Conservation (phyloP, 2,329 filamentous ascomycete genomes). For the Fusarium nematophilum region DNA sequence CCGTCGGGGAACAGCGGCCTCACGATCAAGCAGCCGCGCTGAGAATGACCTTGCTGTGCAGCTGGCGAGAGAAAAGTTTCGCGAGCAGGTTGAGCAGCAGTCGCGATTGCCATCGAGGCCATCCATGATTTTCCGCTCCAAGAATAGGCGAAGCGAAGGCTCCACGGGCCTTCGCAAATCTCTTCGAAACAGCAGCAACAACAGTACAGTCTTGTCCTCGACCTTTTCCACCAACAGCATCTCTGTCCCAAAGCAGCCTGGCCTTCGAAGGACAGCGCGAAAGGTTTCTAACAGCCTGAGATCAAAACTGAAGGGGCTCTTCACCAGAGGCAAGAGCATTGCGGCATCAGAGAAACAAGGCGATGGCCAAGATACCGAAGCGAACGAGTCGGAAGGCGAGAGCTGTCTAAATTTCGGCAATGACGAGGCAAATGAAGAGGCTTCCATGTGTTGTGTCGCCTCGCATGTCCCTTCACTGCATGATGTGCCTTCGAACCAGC, state of each 20-base stretch:
- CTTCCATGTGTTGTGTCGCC: conserved; percentile 60
- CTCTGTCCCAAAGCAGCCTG: conserved; percentile 42
- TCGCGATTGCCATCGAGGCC: conserved; percentile 53
- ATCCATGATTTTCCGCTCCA: conserved; percentile 58
- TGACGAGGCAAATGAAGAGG: conserved; percentile 52
- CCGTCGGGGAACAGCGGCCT: conserved; percentile 42
- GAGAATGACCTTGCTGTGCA: conserved; percentile 51
- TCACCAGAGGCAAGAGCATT: conserved; percentile 43
- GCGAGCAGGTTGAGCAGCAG: conserved; percentile 50
- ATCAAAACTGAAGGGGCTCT: conserved; percentile 65
- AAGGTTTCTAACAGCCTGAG: conserved; percentile 72
- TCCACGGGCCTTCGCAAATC: conserved; percentile 59
- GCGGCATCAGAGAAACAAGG: conserved; percentile 18
- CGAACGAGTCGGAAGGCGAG: conserved; percentile 43
- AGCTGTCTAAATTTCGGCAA: conserved; percentile 49
- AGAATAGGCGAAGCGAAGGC: conserved; percentile 48
- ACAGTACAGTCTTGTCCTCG: conserved; percentile 49
- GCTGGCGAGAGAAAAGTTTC: conserved; percentile 51
- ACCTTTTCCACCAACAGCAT: conserved; percentile 43
- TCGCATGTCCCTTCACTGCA: conserved; percentile 64
- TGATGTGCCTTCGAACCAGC: conserved; percentile 57
- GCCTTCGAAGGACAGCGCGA: conserved; percentile 64
- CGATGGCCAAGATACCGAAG: conserved; percentile 2
- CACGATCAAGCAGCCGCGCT: conserved; percentile 26
- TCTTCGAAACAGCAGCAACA: conserved; percentile 59